Evolutionary conservation across 2,329 filamentous ascomycete genomes (phyloP), one percentile per base, ranked within the genome.

Genomic region (Coniochaeta sp.): DNA sequence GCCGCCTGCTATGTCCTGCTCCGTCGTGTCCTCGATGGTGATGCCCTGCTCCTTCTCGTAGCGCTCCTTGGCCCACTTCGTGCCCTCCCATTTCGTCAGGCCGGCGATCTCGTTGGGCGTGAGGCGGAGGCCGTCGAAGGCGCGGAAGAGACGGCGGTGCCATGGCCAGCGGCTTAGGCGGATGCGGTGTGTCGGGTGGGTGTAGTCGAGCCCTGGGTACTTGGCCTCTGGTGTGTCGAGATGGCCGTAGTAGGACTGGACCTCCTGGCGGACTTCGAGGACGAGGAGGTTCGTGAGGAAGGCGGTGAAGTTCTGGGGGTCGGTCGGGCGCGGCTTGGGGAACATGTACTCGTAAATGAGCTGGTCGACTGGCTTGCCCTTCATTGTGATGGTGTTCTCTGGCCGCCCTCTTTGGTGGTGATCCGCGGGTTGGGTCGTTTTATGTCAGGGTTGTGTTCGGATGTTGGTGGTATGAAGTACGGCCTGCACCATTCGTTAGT

Each of bases 31-130:
- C 47, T 72, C 68, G 56, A 92, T 89, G 27, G 69, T 70, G 53
- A 87, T 77, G 30, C 83, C 83, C 61, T 90, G 85, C 62, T 91
- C 87, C 52, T 78, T 77, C 72, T 92, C 87, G 63, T 84, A 92
- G 51, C 87, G 81, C 63, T 91, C 86, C 63, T 90, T 85, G 55
- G 88, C 88, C 87, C 87, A 91, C 55, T 85, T 83, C 9, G 87
- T 91, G 52, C 87, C 87, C 71, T 91, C 87, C 87, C 87, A 92
- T 62, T 87, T 85, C 53, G 87, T 91, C 63, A 91, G 73, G 48
- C 75, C 74, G 51, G 81, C 76, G 58, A 92, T 89, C 65, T 92
- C 87, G 59, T 74, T 71, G 52, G 80, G 71, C 6, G 87, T 92
- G 33, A 91, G 74, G 40, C 76, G 77, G 22, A 91, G 75, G 24